phyloP scores from a whole-genome alignment of 2,329 filamentous ascomycete genomes.

The Uncinocarpus reesii region DNA sequence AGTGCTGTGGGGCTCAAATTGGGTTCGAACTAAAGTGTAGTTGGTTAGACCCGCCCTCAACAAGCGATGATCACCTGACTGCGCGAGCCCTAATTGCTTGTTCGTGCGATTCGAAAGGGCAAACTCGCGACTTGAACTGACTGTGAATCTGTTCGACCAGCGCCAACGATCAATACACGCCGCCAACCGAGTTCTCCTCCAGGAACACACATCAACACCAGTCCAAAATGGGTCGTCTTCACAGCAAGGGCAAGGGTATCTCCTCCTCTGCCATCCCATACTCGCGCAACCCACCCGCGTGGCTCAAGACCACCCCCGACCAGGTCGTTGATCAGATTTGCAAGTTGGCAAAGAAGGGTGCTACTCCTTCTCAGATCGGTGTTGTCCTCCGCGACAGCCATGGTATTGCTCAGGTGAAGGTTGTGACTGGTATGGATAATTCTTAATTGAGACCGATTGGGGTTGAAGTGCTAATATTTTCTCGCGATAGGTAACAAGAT shows the following conservation, averaged over 20 bases:
- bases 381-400: conserved; percentile 96
- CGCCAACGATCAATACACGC: conserved; percentile 9
- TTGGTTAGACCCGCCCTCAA: background rate
- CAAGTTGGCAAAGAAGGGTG: conserved; percentile 98
- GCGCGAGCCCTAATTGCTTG: background rate
- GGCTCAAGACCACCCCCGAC: conserved; percentile 98
- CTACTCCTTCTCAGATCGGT: conserved; percentile 97
- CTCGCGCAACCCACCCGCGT: conserved; percentile 82
- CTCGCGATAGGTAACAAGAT: conserved; percentile 85
- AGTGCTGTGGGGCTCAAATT: too few relatives aligned
- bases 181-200: conserved; percentile 8
- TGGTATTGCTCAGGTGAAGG: conserved; percentile 95
- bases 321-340: conserved; percentile 99
- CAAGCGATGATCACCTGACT: conserved; percentile 5
- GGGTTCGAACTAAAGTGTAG: background rate
- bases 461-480: conserved; percentile 22
- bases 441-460: background rate
- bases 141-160: conserved; percentile 12
- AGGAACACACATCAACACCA: conserved; percentile 3
- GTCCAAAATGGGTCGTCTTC: conserved; percentile 77
- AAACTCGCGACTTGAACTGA: conserved; percentile 1
- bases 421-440: conserved; percentile 70
- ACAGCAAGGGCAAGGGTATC: conserved; percentile 99
- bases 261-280: conserved; percentile 91
- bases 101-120: background rate